A percentile compares a stretch with the other conserved stretches of the same genome.
Evolutionary conservation across 768 basidiomycete species (phyloP).

Genomic region (Mycena rosella): DNA sequence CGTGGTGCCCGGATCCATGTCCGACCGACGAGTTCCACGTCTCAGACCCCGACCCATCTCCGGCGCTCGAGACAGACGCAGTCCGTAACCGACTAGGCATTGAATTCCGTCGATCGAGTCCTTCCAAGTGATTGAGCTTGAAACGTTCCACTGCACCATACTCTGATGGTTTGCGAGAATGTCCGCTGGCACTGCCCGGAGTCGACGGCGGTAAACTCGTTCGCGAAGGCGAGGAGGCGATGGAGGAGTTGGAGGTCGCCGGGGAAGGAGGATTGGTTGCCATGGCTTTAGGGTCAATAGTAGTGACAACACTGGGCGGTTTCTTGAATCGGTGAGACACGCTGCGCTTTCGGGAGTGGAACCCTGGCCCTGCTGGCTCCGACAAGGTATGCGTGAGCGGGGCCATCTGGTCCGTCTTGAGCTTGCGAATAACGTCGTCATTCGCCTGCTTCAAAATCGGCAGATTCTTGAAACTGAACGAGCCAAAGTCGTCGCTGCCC

Average conservation of each 20-base stretch:
- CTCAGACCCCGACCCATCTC: constrained; percentile 84
- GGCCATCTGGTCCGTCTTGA: constrained; percentile 90
- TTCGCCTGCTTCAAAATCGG: constrained; percentile 97
- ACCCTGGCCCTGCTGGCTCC: constrained; percentile 67
- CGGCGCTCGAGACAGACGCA: constrained; percentile 86
- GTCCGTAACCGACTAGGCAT: constrained; percentile 92
- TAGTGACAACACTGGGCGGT: constrained; percentile 82
- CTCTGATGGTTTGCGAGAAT: constrained; percentile 91
- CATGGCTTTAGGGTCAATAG: constrained; percentile 70
- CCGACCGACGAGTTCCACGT: constrained; percentile 74
- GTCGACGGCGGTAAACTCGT: constrained; percentile 79
- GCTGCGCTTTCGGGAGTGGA: constrained; percentile 80
- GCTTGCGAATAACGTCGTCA: constrained; percentile 96
- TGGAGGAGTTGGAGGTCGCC: constrained; percentile 91
- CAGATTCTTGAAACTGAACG: constrained; percentile 98
- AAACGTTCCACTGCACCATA: constrained; percentile 90
- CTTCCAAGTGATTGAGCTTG: constrained; percentile 85
- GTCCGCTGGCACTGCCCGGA: constrained; percentile 70
- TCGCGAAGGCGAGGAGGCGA: constrained; percentile 90
- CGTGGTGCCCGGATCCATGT: constrained; percentile 66
- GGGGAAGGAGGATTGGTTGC: constrained; percentile 91
- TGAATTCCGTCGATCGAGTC: constrained; percentile 77
- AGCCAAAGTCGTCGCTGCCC: constrained; percentile 92
- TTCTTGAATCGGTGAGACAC: constrained; percentile 87
- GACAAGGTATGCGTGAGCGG: constrained; percentile 82